Base-by-base conservation (phyloP, 1,284 basidiomycete genomes). In the Boletus albobrunnescens region DNA sequence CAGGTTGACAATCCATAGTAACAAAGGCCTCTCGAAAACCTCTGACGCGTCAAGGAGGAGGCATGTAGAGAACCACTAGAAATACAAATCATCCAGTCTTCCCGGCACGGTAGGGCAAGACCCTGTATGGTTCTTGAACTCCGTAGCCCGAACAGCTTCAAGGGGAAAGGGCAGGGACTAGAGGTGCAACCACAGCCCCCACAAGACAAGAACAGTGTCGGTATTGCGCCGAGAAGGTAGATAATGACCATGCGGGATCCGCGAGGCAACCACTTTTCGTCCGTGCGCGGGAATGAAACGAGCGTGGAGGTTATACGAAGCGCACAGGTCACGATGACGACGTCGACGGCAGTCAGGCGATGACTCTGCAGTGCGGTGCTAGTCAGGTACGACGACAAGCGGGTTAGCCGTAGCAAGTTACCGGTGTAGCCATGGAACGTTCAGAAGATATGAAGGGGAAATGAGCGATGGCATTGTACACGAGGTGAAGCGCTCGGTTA, bases 241-340 rank as follows among this genome's bases (percentile, higher is more conserved):
- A 58, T 50, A 52, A 23, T 11, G 47, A 47, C 60, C 60, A 61
- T 60, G 60, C 61, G 50, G 51, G 48, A 44, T 56, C 61, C 60
- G 61, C 61, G 52, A 61, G 60, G 60, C 61, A 44, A 16, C 36
- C 30, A 33, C 23, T 36, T 36, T 47, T 52, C 46, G 39, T 23
- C 48, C 42, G 17, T 45, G 52, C 52, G 59, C 60, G 63, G 60
- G 61, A 61, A 65, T 61, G 58, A 60, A 63, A 45, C 55, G 50
- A 65, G 38, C 54, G 54, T 59, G 58, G 47, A 3, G 31, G 26
- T 24, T 36, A 16, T 45, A 41, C 24, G 41, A 39, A 31, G 40
- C 49, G 27, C 42, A 55, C 37, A 60, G 50, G 49, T 44, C 38
- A 51, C 54, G 56, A 63, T 60, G 63, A 64, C 59, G 57, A 56